phyloP scores from a whole-genome alignment of 2,329 filamentous ascomycete genomes.

The Cytospora paraplurivora region DNA sequence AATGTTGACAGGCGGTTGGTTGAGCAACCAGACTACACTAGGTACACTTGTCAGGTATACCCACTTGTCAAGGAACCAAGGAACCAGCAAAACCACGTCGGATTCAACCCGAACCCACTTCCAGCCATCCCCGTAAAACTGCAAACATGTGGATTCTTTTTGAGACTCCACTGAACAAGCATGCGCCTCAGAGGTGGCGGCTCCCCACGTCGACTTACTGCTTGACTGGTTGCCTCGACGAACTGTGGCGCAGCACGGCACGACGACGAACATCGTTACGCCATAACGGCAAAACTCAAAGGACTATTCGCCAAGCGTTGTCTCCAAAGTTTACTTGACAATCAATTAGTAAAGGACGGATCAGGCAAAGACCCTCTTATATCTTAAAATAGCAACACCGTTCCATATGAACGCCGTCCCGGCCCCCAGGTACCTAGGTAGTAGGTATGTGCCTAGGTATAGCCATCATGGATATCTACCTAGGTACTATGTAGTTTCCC shows the following conservation, averaged over 20 bases:
- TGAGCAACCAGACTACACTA: conserved; percentile 4
- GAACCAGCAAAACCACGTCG: conserved; percentile 13
- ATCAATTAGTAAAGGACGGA: background rate
- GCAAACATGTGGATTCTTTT: background rate
- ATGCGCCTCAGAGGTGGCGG: background rate
- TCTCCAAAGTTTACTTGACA: background rate
- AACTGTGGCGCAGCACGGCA: background rate
- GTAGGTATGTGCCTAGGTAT: background rate
- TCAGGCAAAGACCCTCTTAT: conserved; percentile 6
- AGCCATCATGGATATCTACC: background rate
- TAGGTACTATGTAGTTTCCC: too few species aligned
- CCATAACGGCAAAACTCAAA: background rate
- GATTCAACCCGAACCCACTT: conserved; percentile 14
- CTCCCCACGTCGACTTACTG: background rate
- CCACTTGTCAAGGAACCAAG: background rate
- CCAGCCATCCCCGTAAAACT: background rate
- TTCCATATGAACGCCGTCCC: background rate
- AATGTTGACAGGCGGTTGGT: conserved; percentile 17
- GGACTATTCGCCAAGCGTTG: background rate
- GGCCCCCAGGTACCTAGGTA: background rate
- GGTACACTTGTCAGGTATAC: background rate
- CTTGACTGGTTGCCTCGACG: background rate
- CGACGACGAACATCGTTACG: background rate
- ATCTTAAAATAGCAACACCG: conserved; percentile 22
- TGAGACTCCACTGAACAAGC: background rate